phyloP scores from a whole-genome alignment of 371 early-diverging fungal species.

The Saksenaea vasiformis region DNA sequence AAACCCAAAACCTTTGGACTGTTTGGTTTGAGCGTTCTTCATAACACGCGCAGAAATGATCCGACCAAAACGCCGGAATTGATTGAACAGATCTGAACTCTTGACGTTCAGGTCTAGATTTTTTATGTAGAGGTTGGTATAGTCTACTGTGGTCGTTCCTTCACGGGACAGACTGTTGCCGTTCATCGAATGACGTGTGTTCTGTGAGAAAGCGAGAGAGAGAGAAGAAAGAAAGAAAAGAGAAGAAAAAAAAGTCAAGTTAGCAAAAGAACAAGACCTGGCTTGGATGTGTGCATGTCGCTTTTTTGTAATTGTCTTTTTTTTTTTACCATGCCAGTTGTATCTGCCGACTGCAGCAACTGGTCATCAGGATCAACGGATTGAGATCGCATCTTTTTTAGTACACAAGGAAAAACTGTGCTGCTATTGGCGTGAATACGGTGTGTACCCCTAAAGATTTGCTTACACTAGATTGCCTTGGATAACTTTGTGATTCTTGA shows the following conservation, averaged over 20 bases:
- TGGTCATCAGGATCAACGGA: constrained; percentile 8
- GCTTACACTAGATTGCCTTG: constrained; percentile 1
- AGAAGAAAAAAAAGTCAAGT: not conserved
- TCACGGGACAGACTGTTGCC: not conserved
- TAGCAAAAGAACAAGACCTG: no score
- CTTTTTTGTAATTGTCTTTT: not conserved
- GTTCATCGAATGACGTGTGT: not conserved
- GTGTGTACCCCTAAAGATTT: not conserved
- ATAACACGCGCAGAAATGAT: constrained; percentile 57
- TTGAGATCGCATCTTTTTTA: constrained; percentile 17
- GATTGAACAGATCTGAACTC: constrained; percentile 46
- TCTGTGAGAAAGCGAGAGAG: not conserved
- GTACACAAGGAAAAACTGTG: constrained; percentile 19
- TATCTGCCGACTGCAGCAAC: not conserved
- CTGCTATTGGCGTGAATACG: not conserved
- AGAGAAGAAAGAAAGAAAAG: not conserved
- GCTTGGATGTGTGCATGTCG: no score
- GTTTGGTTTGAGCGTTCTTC: constrained; percentile 41
- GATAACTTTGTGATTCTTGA: not conserved
- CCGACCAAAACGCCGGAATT: constrained; percentile 49
- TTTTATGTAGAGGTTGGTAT: constrained; percentile 56
- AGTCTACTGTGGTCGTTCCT: constrained; percentile 23
- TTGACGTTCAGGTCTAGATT: constrained; percentile 52
- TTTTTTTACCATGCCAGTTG: not conserved
- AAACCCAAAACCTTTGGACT: constrained; percentile 54